Evolutionary conservation across 2,329 filamentous ascomycete species (phyloP).

Genomic region (Claviceps humidiphila): DNA sequence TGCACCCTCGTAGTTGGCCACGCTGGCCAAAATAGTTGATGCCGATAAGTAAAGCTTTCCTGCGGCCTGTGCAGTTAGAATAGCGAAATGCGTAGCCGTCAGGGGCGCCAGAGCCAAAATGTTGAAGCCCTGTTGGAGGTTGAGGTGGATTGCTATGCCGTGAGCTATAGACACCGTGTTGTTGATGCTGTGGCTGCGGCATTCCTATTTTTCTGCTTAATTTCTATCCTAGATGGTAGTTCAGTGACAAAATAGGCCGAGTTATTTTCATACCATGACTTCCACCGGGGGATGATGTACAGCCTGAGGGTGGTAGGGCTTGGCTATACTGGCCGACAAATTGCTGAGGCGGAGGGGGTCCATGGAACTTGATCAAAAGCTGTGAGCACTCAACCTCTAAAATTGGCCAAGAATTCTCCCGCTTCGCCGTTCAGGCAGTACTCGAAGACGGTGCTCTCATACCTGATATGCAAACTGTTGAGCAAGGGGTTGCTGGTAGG

Average conservation of each 20-base stretch:
- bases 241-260: background rate
- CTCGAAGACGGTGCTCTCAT: conserved; percentile 7
- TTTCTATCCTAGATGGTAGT: background rate
- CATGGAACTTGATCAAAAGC: conserved; percentile 10
- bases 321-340: conserved; percentile 17
- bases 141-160: conserved; percentile 37
- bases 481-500: conserved; percentile 26
- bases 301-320: conserved; percentile 29
- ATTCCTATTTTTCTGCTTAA: conserved; percentile 7
- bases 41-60: conserved; percentile 83
- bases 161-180: conserved; percentile 6
- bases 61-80: conserved; percentile 74
- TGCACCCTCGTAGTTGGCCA: conserved; percentile 82
- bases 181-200: conserved; percentile 6
- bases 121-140: conserved; percentile 53
- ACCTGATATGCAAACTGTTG: conserved; percentile 29
- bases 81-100: conserved; percentile 77
- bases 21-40: conserved; percentile 96
- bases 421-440: conserved; percentile 17
- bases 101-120: conserved; percentile 70
- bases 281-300: conserved; percentile 33
- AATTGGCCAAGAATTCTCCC: background rate
- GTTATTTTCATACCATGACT: conserved; percentile 14
- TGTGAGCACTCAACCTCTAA: background rate
- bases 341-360: conserved; percentile 21